Conservation (phyloP, 768 basidiomycete genomes). For the Rhodotorula taiwanensis region DNA sequence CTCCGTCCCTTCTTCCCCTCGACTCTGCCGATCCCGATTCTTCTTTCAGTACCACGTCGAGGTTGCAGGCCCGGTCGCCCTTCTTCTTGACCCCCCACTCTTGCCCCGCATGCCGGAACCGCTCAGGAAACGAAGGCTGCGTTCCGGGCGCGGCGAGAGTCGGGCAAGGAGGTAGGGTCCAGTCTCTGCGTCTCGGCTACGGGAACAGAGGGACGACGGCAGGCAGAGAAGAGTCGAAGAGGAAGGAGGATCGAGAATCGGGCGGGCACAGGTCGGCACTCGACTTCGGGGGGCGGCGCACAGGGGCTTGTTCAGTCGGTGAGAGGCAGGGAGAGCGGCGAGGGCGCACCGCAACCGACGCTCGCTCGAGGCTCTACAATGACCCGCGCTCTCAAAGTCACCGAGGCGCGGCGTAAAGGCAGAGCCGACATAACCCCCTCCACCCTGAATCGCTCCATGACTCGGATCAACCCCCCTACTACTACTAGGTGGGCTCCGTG, state of each 20-base stretch:
- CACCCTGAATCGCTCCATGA: background rate
- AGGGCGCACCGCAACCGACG: too few species aligned
- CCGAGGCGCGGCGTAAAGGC: conserved; percentile 27
- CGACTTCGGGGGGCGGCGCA: background rate
- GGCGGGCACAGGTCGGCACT: too few species aligned
- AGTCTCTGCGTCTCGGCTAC: too few species aligned
- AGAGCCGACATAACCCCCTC: conserved; percentile 14
- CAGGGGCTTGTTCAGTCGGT: background rate
- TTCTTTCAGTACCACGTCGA: too few species aligned
- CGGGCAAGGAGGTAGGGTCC: too few species aligned
- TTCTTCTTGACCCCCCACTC: too few species aligned
- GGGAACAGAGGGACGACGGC: too few species aligned
- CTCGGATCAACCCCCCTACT: background rate
- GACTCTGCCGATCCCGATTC: too few species aligned
- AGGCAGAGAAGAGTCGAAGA: too few species aligned
- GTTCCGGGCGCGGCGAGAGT: too few species aligned
- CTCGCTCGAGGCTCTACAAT: conserved; percentile 8
- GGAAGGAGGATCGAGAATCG: too few species aligned
- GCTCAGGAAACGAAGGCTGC: background rate
- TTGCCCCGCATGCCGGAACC: too few species aligned
- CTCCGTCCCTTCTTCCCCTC: background rate
- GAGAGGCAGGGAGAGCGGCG: background rate
- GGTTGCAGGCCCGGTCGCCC: background rate
- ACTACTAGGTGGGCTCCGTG: background rate
- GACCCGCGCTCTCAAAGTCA: conserved; percentile 1